Evolutionary conservation across 139 green algal genomes (phyloP).

Genomic region (Volvox reticuliferus): DNA sequence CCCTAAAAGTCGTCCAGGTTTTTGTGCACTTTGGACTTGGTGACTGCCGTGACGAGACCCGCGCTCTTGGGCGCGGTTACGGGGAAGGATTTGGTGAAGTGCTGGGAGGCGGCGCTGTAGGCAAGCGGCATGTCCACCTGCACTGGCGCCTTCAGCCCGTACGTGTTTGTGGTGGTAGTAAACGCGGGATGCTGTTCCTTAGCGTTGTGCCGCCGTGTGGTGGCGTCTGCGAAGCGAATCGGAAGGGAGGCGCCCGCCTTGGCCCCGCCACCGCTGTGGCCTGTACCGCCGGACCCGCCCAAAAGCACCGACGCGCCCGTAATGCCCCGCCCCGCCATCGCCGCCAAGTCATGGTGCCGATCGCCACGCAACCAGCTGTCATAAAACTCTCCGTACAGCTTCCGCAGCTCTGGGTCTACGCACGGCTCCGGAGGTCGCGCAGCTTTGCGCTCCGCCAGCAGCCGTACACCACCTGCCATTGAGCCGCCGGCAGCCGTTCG

Average conservation of each 20-base stretch:
- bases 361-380: conserved; percentile 22
- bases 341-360: conserved; percentile 39
- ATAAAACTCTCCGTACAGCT: conserved; percentile 10
- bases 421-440: conserved; percentile 6
- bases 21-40: conserved; percentile 43
- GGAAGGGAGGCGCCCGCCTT: background rate
- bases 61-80: conserved; percentile 17
- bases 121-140: conserved; percentile 45
- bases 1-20: conserved; percentile 32
- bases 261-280: background rate
- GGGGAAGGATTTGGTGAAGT: conserved; percentile 50
- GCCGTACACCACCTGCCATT: background rate
- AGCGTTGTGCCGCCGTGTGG: conserved; percentile 31
- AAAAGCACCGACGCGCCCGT: background rate
- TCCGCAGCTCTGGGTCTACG: conserved; percentile 27
- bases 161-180: conserved; percentile 45
- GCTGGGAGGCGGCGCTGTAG: conserved; percentile 32
- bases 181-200: conserved; percentile 50
- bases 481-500: conserved; percentile 23
- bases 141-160: conserved; percentile 28
- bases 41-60: conserved; percentile 39
- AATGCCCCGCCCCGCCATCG: conserved; percentile 8
- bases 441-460: background rate
- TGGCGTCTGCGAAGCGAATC: conserved; percentile 51
- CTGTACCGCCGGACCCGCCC: background rate